Conservation (phyloP, 2,329 filamentous ascomycete genomes). For the Stachybotrys chartarum region DNA sequence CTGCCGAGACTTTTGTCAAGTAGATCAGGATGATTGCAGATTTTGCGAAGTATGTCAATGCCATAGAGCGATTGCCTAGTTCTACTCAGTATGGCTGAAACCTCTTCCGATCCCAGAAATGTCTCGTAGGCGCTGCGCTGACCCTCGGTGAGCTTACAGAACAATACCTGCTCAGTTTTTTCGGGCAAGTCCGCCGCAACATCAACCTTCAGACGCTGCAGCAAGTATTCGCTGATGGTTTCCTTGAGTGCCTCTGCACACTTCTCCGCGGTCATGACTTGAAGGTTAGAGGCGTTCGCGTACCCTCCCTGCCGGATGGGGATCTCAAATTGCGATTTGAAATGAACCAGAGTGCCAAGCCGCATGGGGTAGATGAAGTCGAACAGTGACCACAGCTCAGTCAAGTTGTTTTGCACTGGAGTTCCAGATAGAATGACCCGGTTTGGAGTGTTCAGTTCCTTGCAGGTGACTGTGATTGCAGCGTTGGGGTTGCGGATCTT, state of each 20-base stretch:
- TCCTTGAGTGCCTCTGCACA: conserved; percentile 93
- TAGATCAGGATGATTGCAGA: conserved; percentile 95
- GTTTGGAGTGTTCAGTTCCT: conserved; percentile 84
- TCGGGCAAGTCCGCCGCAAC: conserved; percentile 90
- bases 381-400: conserved; percentile 93
- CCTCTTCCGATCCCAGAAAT: conserved; percentile 77
- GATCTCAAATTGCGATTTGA: conserved; percentile 85
- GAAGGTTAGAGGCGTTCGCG: conserved; percentile 86
- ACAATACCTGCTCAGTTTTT: conserved; percentile 93
- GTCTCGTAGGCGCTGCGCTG: conserved; percentile 75
- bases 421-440: conserved; percentile 92
- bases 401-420: conserved; percentile 94
- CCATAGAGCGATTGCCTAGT: conserved; percentile 78
- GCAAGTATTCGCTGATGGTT: conserved; percentile 83
- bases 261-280: conserved; percentile 89
- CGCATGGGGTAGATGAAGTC: conserved; percentile 98
- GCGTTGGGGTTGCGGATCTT: conserved; percentile 97
- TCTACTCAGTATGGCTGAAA: conserved; percentile 71
- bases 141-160: conserved; percentile 76
- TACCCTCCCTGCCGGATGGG: conserved; percentile 92
- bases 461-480: conserved; percentile 89
- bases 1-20: conserved; percentile 51
- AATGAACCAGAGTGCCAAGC: conserved; percentile 83
- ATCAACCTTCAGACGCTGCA: conserved; percentile 89
- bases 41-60: conserved; percentile 87